Conservation (phyloP, 352 stramenopile genomes). For the Globisporangium paddicum region DNA sequence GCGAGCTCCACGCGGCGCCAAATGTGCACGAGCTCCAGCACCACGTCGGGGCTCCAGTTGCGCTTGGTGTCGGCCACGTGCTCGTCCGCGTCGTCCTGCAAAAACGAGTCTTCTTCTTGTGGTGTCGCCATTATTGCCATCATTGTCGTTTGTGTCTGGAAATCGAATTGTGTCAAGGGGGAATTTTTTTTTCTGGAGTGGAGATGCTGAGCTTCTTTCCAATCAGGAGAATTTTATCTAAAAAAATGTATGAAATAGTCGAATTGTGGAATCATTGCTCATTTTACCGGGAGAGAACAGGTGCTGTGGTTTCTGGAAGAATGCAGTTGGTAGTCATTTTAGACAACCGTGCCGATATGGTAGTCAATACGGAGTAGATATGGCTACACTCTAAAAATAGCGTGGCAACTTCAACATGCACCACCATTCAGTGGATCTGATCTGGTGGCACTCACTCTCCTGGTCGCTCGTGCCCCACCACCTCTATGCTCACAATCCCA, state of each 20-base stretch:
- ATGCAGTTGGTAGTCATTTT: not conserved
- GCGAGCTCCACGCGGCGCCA: constrained; percentile 39
- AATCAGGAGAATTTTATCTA: no score
- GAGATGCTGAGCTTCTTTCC: not conserved
- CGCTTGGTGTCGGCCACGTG: constrained; percentile 33
- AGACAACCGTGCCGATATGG: not conserved
- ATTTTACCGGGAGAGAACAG: not conserved
- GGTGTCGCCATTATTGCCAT: not conserved
- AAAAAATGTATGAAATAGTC: not conserved
- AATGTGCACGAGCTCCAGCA: constrained; percentile 51
- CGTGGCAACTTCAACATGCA: constrained; percentile 1
- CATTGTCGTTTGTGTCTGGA: not conserved
- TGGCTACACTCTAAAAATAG: constrained; percentile 1
- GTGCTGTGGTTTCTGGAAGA: not conserved
- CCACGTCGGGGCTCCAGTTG: constrained; percentile 50
- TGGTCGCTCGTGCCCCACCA: no score
- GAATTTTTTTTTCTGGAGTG: not conserved
- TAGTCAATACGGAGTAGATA: not conserved
- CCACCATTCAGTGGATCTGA: not conserved
- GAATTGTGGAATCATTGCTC: not conserved
- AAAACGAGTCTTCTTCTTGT: not conserved
- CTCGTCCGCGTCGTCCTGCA: constrained; percentile 25
- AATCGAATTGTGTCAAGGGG: not conserved
- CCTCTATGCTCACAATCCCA: no score
- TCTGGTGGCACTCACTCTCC: not conserved